phyloP scores from a whole-genome alignment of 2,329 filamentous ascomycete species.

The Cordyceps fumosorosea region DNA sequence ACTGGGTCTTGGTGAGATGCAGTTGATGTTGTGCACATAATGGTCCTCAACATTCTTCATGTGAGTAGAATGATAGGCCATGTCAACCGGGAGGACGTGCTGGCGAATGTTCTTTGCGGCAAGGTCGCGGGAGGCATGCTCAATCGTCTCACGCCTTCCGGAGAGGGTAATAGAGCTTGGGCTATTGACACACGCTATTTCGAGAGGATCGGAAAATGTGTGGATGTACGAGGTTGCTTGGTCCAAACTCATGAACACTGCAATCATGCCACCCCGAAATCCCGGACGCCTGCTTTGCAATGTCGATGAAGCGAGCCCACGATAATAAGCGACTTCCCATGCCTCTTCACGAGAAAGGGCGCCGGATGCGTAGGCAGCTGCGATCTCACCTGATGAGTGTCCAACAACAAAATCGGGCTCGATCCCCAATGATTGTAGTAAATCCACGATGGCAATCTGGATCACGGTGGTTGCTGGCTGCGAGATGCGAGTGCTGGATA shows the following conservation, averaged over 20 bases:
- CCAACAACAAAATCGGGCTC: constrained; percentile 31
- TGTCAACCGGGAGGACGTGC: constrained; percentile 29
- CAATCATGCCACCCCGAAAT: constrained; percentile 36
- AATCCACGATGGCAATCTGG: constrained; percentile 36
- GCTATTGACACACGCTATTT: constrained; percentile 40
- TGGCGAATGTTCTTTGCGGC: constrained; percentile 26
- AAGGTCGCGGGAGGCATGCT: constrained; percentile 26
- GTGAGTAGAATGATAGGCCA: constrained; percentile 40
- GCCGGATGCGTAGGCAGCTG: constrained; percentile 35
- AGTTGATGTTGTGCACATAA: constrained; percentile 26
- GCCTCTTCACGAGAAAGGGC: constrained; percentile 31
- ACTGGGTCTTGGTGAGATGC: constrained; percentile 15
- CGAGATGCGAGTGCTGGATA: constrained; percentile 30
- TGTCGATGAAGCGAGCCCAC: constrained; percentile 29
- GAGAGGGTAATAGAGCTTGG: constrained; percentile 38
- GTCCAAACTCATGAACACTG: constrained; percentile 27
- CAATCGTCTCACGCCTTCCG: constrained; percentile 28
- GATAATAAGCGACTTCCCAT: constrained; percentile 36
- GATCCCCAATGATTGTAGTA: constrained; percentile 29
- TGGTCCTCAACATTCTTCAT: constrained; percentile 33
- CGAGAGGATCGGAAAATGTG: constrained; percentile 17
- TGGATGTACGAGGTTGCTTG: constrained; percentile 25
- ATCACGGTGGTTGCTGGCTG: constrained; percentile 37
- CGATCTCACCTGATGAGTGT: constrained; percentile 42
- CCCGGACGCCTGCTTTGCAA: constrained; percentile 22